phyloP scores from a whole-genome alignment of 306 rosid genomes.

The Sicyos edulis region DNA sequence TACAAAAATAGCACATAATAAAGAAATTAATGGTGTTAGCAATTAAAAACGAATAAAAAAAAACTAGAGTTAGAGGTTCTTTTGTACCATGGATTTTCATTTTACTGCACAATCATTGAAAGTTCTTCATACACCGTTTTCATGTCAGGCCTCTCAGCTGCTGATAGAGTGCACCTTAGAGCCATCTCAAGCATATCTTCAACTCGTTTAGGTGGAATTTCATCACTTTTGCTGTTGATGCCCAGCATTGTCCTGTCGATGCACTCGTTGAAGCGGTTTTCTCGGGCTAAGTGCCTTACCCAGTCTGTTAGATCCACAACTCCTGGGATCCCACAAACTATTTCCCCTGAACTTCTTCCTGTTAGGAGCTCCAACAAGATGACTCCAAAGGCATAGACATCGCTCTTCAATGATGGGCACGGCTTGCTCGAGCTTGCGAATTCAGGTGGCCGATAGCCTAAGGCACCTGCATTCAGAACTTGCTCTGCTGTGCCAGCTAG shows the following conservation, averaged over 20 bases:
- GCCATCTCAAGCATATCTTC: conserved; percentile 59
- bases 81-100: conserved; percentile 4
- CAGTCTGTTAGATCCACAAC: conserved; percentile 58
- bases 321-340: conserved; percentile 48
- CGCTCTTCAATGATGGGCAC: conserved; percentile 67
- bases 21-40: conserved; percentile 26
- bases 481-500: conserved; percentile 67
- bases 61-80: conserved; percentile 20
- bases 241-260: conserved; percentile 48
- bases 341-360: conserved; percentile 55
- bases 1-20: neutral
- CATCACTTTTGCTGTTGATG: conserved; percentile 7
- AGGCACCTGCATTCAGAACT: conserved; percentile 62
- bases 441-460: conserved; percentile 75
- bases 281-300: conserved; percentile 50
- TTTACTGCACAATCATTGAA: conserved; percentile 36
- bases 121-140: conserved; percentile 56
- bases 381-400: conserved; percentile 73
- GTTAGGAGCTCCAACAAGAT: conserved; percentile 68
- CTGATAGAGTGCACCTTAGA: conserved; percentile 61
- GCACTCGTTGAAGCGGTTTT: conserved; percentile 48
- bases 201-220: conserved; percentile 25
- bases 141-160: conserved; percentile 75
- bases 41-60: conserved; percentile 18
- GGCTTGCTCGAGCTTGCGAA: conserved; percentile 64